Percentiles rank a stretch among this genome's conserved stretches.
phyloP scores from a whole-genome alignment of 2,329 filamentous ascomycete species.

The Fusarium neocosmosporiellum region DNA sequence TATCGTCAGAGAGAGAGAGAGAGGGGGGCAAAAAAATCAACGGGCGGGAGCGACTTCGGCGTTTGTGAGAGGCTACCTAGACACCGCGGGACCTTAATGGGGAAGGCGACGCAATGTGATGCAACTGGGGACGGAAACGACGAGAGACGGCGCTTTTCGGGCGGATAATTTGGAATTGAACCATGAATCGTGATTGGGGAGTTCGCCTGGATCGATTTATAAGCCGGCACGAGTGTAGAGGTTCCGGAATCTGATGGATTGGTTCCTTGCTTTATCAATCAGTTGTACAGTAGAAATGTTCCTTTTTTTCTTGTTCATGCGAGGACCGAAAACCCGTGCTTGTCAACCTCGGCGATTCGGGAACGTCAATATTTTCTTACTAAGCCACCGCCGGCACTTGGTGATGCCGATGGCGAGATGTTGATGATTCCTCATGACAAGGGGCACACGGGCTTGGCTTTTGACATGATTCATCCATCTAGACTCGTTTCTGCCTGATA shows the following conservation, averaged over 20 bases:
- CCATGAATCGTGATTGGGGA: neutral
- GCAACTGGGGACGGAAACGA: neutral
- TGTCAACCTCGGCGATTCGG: slow-evolving; percentile 1
- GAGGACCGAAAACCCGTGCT: neutral
- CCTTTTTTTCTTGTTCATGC: neutral
- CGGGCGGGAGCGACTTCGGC: slow-evolving; percentile 31
- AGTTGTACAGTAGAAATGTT: neutral
- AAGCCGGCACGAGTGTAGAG: slow-evolving; percentile 5
- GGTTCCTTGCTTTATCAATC: slow-evolving; percentile 32
- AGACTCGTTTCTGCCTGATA: neutral
- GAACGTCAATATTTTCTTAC: neutral
- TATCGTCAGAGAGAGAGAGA: slow-evolving; percentile 7
- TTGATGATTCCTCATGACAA: slow-evolving; percentile 37
- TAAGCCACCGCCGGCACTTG: slow-evolving; percentile 3
- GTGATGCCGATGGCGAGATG: neutral
- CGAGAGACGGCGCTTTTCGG: neutral
- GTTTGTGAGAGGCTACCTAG: neutral
- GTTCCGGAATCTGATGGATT: slow-evolving; percentile 24
- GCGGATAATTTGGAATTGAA: slow-evolving; percentile 32
- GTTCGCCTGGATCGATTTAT: slow-evolving; percentile 23
- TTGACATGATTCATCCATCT: neutral
- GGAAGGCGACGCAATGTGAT: slow-evolving; percentile 2
- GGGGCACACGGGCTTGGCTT: slow-evolving; percentile 6
- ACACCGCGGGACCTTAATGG: neutral
- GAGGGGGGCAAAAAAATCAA: slow-evolving; percentile 8